These are phyloP conservation scores for Globisporangium nagaii DNA, from an alignment of 352 stramenopile genomes.

Conservation along the genomic window DNA sequence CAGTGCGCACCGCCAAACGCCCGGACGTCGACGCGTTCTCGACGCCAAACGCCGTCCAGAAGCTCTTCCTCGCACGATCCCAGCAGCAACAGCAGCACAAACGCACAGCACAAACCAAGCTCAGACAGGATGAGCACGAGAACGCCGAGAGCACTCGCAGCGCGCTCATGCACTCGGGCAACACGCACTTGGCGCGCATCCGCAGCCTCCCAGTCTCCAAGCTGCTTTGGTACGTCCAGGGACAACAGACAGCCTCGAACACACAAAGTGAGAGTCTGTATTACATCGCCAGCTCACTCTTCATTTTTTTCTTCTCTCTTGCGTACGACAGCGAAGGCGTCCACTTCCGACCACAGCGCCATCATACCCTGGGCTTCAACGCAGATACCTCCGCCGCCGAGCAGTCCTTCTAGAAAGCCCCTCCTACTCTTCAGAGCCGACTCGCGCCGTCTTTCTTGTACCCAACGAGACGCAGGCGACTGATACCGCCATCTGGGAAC, in stretches of 20 bases:
- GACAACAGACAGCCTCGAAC: neutral
- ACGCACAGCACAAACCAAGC: neutral
- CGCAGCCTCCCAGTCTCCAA: slow-evolving; percentile 34
- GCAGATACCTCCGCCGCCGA: slow-evolving; percentile 10
- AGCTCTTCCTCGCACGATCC: slow-evolving; percentile 32
- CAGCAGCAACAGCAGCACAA: slow-evolving; percentile 6
- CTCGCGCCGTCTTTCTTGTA: slow-evolving; percentile 39
- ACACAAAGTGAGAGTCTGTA: neutral
- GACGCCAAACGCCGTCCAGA: slow-evolving; percentile 28
- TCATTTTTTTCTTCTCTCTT: neutral
- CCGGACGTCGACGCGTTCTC: slow-evolving; percentile 35
- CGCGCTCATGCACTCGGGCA: slow-evolving; percentile 22
- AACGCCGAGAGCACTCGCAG: neutral
- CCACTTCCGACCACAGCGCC: slow-evolving; percentile 30
- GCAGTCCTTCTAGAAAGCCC: slow-evolving; percentile 25
- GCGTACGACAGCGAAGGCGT: slow-evolving; percentile 22
- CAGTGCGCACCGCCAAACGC: slow-evolving; percentile 19
- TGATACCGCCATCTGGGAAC: slow-evolving; percentile 93
- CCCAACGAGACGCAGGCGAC: slow-evolving; percentile 83
- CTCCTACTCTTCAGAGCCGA: slow-evolving; percentile 18
- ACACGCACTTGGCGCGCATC: slow-evolving; percentile 32
- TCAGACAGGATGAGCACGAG: neutral
- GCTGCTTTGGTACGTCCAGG: slow-evolving; percentile 27
- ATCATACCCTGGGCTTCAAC: neutral
- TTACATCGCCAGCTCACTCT: too few relatives aligned